A percentile compares a stretch with the other conserved stretches of the same genome.
Conservation (phyloP, 768 basidiomycete species). For the Pleurotus pulmonarius region DNA sequence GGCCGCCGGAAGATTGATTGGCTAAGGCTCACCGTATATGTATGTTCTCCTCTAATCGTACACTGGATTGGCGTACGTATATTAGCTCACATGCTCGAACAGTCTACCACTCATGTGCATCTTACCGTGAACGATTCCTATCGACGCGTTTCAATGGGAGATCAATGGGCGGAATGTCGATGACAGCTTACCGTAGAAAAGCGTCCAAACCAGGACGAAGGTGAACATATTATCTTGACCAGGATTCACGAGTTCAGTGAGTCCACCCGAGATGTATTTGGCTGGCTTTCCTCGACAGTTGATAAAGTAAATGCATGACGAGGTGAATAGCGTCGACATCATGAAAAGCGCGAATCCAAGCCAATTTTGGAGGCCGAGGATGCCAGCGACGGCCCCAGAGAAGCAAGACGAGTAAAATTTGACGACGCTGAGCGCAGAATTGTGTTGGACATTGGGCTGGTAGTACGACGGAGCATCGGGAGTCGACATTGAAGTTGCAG, state of each 20-base stretch:
- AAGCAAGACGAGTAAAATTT: slow-evolving; percentile 85
- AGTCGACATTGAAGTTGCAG: slow-evolving; percentile 39
- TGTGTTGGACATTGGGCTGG: slow-evolving; percentile 61
- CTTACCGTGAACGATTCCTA: slow-evolving; percentile 51
- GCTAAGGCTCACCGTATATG: too few relatives aligned
- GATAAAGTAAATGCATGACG: slow-evolving; percentile 58
- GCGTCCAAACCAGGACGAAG: slow-evolving; percentile 90
- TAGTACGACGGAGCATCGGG: slow-evolving; percentile 56
- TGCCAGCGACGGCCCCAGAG: slow-evolving; percentile 83
- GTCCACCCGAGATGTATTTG: slow-evolving; percentile 61
- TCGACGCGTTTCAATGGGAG: neutral
- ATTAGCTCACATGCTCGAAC: too few relatives aligned
- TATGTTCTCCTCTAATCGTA: too few relatives aligned
- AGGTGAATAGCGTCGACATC: slow-evolving; percentile 61
- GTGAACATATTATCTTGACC: slow-evolving; percentile 91
- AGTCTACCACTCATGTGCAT: neutral
- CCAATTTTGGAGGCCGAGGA: slow-evolving; percentile 85
- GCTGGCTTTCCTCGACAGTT: slow-evolving; percentile 67
- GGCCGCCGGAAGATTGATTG: too few relatives aligned
- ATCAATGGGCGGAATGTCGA: neutral
- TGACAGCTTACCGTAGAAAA: slow-evolving; percentile 74
- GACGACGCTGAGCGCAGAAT: slow-evolving; percentile 56
- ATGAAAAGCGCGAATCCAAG: slow-evolving; percentile 79
- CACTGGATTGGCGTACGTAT: too few relatives aligned
- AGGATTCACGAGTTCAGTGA: slow-evolving; percentile 70